Evolutionary conservation across 495 filamentous ascomycete genomes (phyloP).

Genomic region (Endocarpon pusillum): DNA sequence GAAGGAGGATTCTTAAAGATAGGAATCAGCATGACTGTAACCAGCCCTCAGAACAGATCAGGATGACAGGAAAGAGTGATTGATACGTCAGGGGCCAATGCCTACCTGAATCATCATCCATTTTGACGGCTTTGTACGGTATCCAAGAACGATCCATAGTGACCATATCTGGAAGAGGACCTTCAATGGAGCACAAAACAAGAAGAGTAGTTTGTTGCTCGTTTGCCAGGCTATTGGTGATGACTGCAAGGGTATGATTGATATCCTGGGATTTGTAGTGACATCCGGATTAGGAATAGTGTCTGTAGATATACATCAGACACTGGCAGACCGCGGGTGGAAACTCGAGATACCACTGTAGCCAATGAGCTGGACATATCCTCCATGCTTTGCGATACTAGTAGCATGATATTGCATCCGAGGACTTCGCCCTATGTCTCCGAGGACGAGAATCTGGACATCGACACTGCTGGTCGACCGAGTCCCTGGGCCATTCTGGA

Average conservation of each 20-base stretch:
- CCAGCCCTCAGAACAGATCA: conserved; percentile 22
- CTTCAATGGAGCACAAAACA: conserved; percentile 68
- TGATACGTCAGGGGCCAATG: neutral
- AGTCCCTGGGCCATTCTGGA: neutral
- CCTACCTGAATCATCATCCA: conserved; percentile 68
- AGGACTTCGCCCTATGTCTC: conserved; percentile 88
- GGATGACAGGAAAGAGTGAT: neutral
- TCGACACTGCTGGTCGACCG: conserved; percentile 19
- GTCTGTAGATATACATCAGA: conserved; percentile 19
- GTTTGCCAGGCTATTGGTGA: conserved; percentile 47
- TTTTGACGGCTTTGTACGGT: conserved; percentile 48
- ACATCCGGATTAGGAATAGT: conserved; percentile 65
- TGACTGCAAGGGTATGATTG: conserved; percentile 44
- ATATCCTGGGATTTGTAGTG: conserved; percentile 41
- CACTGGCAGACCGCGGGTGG: conserved; percentile 16
- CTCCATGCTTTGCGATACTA: conserved; percentile 74
- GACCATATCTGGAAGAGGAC: conserved; percentile 62
- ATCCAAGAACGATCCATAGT: conserved; percentile 54
- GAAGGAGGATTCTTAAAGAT: conserved; percentile 70
- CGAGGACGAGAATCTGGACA: conserved; percentile 84
- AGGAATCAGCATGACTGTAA: conserved; percentile 47
- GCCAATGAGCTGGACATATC: conserved; percentile 68
- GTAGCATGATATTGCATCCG: conserved; percentile 98
- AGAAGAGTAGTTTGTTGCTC: conserved; percentile 56
- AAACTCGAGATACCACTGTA: conserved; percentile 46